phyloP scores from a whole-genome alignment of 257 asterid genomes.

The Solanum rostratum region DNA sequence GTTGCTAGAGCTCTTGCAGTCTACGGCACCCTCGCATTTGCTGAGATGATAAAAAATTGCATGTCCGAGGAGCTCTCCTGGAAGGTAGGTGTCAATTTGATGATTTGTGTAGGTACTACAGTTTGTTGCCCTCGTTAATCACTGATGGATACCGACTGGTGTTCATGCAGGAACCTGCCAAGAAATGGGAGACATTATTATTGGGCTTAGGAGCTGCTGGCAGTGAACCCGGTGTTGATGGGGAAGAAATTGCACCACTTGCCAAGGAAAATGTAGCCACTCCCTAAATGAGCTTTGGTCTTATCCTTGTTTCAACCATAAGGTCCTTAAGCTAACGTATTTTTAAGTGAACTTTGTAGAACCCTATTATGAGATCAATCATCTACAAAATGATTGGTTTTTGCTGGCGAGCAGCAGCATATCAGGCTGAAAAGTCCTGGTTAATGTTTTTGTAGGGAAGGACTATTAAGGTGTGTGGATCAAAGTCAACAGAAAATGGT shows the following conservation, averaged over 20 bases:
- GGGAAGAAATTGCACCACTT: conserved; percentile 79
- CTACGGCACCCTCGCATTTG: conserved; percentile 43
- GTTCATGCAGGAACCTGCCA: conserved; percentile 64
- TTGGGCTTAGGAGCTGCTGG: conserved; percentile 64
- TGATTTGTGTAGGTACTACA: neutral
- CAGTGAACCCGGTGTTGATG: conserved; percentile 56
- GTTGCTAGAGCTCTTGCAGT: conserved; percentile 52
- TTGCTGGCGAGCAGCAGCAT: neutral
- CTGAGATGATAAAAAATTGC: conserved; percentile 75
- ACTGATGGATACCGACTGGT: neutral
- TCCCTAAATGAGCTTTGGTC: conserved; percentile 30
- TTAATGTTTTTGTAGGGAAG: neutral
- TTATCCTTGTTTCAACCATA: neutral
- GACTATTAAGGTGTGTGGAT: neutral
- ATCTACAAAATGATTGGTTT: neutral
- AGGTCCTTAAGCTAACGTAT: neutral
- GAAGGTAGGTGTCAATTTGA: conserved; percentile 43
- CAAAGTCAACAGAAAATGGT: neutral
- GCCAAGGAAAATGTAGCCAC: conserved; percentile 83
- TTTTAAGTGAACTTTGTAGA: neutral
- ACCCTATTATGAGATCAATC: neutral
- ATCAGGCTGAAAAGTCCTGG: neutral
- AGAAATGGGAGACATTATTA: conserved; percentile 67
- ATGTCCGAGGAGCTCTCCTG: conserved; percentile 92
- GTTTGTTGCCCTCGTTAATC: neutral